Evolutionary conservation across 768 basidiomycete species (phyloP).

Genomic region (Podaxis rugospora): DNA sequence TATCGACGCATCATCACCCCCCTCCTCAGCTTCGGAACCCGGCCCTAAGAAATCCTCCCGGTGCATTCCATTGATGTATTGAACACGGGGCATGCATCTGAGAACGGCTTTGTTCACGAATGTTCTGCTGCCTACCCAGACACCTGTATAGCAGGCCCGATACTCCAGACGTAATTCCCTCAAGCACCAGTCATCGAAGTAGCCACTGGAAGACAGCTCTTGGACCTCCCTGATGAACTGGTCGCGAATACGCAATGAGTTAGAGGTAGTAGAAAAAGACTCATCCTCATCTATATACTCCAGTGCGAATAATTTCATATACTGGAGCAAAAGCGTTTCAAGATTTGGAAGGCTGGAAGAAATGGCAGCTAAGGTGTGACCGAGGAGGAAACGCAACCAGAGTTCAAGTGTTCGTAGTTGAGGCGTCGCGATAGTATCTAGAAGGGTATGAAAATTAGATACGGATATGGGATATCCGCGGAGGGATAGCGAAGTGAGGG

Average conservation of each 20-base stretch:
- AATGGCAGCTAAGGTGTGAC: neutral
- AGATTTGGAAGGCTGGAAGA: neutral
- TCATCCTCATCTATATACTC: neutral
- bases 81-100: neutral
- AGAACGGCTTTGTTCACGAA: neutral
- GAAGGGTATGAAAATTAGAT: neutral
- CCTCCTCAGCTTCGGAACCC: too few relatives aligned
- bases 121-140: neutral
- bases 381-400: neutral
- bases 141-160: neutral
- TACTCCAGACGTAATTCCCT: neutral
- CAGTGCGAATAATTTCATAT: neutral
- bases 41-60: neutral
- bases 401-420: neutral
- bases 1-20: too few relatives aligned
- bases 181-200: neutral
- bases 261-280: neutral
- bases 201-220: neutral
- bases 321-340: neutral
- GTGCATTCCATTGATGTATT: neutral
- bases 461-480: neutral
- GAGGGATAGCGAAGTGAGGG: neutral
- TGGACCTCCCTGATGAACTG: neutral
- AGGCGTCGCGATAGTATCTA: neutral
- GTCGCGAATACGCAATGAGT: neutral